Evolutionary conservation across 2,329 filamentous ascomycete genomes (phyloP), one percentile per base, ranked within the genome.

Genomic region (Pseudogymnoascus verrucosus): DNA sequence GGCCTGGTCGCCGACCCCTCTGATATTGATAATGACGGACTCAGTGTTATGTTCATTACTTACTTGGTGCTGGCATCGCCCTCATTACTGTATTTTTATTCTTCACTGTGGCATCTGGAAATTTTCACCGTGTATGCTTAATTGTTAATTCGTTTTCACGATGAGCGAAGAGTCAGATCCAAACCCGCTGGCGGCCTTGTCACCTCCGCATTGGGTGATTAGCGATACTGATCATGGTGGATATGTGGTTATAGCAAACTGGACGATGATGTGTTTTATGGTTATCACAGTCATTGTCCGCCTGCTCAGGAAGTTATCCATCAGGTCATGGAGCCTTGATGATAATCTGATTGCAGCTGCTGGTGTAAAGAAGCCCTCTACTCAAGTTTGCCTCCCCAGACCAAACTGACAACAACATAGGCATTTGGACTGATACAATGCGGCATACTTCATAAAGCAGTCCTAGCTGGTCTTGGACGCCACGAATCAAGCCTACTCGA

Each of bases 401-500:
- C 23, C 1, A 11, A 57, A 19, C 51, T 57, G 28, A 57, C 51
- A 57, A 34, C 1, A 57, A 5, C 28, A 57, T 5, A 57, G 51
- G 51, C 51, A n/a, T 8, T 36, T 19, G 51, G 51, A 14, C 51
- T 57, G 28, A 57, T 57, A 57, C 51, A 57, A 57, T 57, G 51
- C 28, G 51, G 54, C 36, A 31, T 64, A 51, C 60, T 66, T 62
- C 28, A 36, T 34, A 42, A 60, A 39, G 59, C 36, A 61, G 65
- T 31, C 68, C 68, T 71, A 11, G 36, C 66, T 47, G 60, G 36
- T 68, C 40, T 67, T 70, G 65, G 68, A 75, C 40, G 72, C 71
- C n/a, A 67, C 42, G 70, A 75, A 63, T 72, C 72, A 36, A 72
- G 11, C 51, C 51, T 57, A 34, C 28, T 57, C 28, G 28, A 34